phyloP scores from a whole-genome alignment of 805 yeast genomes.

The Schwanniomyces occidentalis region DNA sequence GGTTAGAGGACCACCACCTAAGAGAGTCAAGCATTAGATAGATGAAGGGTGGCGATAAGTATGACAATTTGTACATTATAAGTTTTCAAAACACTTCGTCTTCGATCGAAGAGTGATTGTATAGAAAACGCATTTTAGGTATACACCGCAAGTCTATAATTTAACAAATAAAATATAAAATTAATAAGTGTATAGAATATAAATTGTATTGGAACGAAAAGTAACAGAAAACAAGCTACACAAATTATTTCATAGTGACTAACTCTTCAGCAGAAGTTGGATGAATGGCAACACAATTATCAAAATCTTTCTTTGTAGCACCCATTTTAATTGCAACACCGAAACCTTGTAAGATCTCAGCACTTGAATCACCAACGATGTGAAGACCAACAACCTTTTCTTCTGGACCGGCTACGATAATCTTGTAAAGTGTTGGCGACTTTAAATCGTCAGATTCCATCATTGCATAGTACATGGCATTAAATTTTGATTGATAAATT shows the following conservation, averaged over 20 bases:
- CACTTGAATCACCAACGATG: slow-evolving; percentile 84
- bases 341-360: slow-evolving; percentile 96
- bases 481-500: slow-evolving; percentile 78
- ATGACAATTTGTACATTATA: not conserved
- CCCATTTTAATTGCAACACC: slow-evolving; percentile 99
- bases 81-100: not conserved
- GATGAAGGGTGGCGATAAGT: not conserved
- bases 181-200: no score
- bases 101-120: no score
- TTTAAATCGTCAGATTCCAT: slow-evolving; percentile 60
- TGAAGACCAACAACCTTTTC: slow-evolving; percentile 97
- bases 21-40: slow-evolving; percentile 25
- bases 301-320: slow-evolving; percentile 95
- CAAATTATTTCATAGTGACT: slow-evolving; percentile 64
- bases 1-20: slow-evolving; percentile 59
- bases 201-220: no score
- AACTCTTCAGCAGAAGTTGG: slow-evolving; percentile 98
- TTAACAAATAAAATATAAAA: no score
- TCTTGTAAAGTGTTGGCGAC: slow-evolving; percentile 84
- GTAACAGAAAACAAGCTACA: not conserved
- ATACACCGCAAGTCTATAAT: slow-evolving; percentile 1
- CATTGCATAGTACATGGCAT: slow-evolving; percentile 93
- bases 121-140: no score
- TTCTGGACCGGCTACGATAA: slow-evolving; percentile 72
- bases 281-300: slow-evolving; percentile 94